Conservation (phyloP, 2,329 filamentous ascomycete genomes). For the Rhytidhysteron rufulum region DNA sequence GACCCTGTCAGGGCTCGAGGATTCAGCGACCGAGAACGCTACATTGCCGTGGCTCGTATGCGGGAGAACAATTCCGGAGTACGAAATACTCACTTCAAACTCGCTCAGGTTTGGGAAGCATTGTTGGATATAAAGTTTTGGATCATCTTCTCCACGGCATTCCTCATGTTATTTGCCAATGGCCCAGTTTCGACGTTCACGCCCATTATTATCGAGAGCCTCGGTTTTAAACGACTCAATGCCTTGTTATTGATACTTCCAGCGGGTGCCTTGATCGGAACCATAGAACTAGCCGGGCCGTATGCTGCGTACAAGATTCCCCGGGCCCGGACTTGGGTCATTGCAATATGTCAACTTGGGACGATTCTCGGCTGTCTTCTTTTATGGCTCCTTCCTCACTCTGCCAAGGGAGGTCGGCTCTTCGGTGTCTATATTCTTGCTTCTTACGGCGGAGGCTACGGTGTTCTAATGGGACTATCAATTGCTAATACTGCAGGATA, state of each 20-base stretch:
- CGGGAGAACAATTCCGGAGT: slow-evolving; percentile 72
- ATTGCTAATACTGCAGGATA: slow-evolving; percentile 52
- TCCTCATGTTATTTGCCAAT: slow-evolving; percentile 29
- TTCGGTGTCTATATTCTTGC: slow-evolving; percentile 50
- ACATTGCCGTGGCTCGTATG: slow-evolving; percentile 62
- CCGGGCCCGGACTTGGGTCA: slow-evolving; percentile 26
- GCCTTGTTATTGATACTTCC: slow-evolving; percentile 24
- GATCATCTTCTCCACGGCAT: slow-evolving; percentile 30
- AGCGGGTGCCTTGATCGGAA: slow-evolving; percentile 20
- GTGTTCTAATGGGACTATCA: no score
- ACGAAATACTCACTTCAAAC: slow-evolving; percentile 64
- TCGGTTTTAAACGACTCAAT: slow-evolving; percentile 23
- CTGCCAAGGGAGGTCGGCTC: slow-evolving; percentile 41
- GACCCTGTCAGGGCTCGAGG: slow-evolving; percentile 38
- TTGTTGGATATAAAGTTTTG: slow-evolving; percentile 55
- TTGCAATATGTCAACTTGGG: no score
- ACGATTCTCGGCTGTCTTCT: slow-evolving; percentile 42
- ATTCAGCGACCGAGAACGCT: slow-evolving; percentile 35
- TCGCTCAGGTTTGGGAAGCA: slow-evolving; percentile 59
- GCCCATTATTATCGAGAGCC: slow-evolving; percentile 27
- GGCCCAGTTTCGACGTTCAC: slow-evolving; percentile 25
- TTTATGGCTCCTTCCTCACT: slow-evolving; percentile 42
- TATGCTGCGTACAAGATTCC: slow-evolving; percentile 21
- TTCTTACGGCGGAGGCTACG: no score
- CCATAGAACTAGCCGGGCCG: slow-evolving; percentile 18